A percentile compares a stretch with the other conserved stretches of the same genome.
These are phyloP conservation scores for Leishmania turanica DNA, from an alignment of 208 protist species.

Conservation along the genomic window DNA sequence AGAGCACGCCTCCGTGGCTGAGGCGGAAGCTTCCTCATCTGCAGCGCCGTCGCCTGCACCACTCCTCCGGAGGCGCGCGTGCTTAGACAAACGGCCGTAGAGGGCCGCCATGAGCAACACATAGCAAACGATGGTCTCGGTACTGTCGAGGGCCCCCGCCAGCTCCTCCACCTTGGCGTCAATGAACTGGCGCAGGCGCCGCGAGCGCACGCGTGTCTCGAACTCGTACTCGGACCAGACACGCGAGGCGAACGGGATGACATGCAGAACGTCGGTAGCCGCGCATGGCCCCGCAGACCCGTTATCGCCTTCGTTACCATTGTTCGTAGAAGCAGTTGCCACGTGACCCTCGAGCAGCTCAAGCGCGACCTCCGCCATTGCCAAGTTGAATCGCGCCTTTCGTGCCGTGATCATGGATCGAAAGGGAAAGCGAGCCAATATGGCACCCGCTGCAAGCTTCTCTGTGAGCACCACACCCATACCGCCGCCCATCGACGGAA, in stretches of 20 bases:
- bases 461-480: slow-evolving; percentile 64
- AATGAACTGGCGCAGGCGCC: slow-evolving; percentile 19
- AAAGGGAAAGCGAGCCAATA: slow-evolving; percentile 61
- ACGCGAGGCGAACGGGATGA: slow-evolving; percentile 30
- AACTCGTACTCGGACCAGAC: slow-evolving; percentile 32
- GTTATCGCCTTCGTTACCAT: neutral
- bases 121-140: slow-evolving; percentile 78
- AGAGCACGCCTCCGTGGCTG: neutral
- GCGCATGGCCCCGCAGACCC: neutral
- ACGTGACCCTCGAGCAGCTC: neutral
- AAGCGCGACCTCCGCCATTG: slow-evolving; percentile 56
- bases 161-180: slow-evolving; percentile 40
- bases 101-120: slow-evolving; percentile 60
- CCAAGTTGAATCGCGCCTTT: slow-evolving; percentile 70
- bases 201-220: slow-evolving; percentile 20
- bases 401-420: slow-evolving; percentile 73
- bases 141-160: slow-evolving; percentile 39
- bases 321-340: neutral
- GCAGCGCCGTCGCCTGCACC: neutral
- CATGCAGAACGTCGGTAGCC: neutral
- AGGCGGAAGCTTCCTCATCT: neutral
- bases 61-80: neutral
- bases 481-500: slow-evolving; percentile 86
- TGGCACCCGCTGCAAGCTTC: slow-evolving; percentile 32
- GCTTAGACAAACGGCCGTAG: slow-evolving; percentile 39